Evolutionary conservation across 305 asterid genomes (phyloP), one percentile per base, ranked within the genome.

Genomic region (Fraxinus albicans): DNA sequence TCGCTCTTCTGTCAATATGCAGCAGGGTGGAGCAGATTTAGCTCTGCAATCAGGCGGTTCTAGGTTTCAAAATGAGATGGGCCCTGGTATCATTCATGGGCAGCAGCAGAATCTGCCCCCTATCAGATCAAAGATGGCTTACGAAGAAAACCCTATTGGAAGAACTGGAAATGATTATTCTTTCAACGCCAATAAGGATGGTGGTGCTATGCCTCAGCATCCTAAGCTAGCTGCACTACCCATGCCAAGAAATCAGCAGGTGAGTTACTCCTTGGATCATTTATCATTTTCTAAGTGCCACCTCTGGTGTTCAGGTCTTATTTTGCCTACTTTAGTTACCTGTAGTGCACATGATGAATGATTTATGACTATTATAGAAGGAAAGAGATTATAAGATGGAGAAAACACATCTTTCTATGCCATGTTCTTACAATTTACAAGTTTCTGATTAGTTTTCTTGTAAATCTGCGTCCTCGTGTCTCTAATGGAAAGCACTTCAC

Each of bases 221-320:
- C 99, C 97, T 85, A 96, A 93, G 91, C 96, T 95, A 86, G 93
- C 98, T n/a, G 90, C 95, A 67, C 77, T 96, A 60, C 98, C 98
- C 8, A 77, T 88, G 85, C 81, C 91, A 78, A 91, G 96, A 91
- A 89, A 89, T 88, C 93, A 88, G 81, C 97, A 90, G 94, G 99
- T 93, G 84, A 83, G 76, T 83, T 87, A 29, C 35, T 76, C 15
- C 38, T 50, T 29, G 86, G 36, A 42, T 80, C 25, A 29, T 80
- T n/a, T 29, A 55, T 47, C 23, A 60, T 65, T 13, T 70, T 15
- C 3, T 10, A 21, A 6, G 17, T 29, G 9, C 40, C 35, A 35
- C 23, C 13, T 67, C 36, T 27, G 74, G 35, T 67, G 12, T 67
- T 67, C 36, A 27, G 15, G 12, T 42, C 12, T 17, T 19, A 5